Base-by-base conservation (phyloP, 139 green algal genomes). In the Closterium sp. region DNA sequence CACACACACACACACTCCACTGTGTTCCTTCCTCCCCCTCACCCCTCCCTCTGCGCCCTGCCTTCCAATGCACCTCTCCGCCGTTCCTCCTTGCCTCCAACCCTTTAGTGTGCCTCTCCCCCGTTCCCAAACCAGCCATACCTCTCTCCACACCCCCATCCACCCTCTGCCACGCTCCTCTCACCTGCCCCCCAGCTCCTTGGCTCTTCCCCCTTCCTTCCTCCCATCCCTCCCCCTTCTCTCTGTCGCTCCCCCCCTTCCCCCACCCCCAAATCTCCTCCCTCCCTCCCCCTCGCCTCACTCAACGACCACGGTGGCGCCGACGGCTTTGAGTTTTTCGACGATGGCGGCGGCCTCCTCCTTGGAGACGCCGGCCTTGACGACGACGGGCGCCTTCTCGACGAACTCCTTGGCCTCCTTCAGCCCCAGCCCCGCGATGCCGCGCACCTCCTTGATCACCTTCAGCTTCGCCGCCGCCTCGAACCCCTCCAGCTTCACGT, bases 351-450 rank as follows among this genome's bases (percentile, higher is more conserved):
- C 98, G 4, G 98, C 98, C 33, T 99, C 97, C 84, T 97, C 98
- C 95, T 99, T 99, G 55, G 95, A 97, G 28, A 99, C 64, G 10
- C 95, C 96, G 23, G 95, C 93, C 95, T 99, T 99, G 23, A 99
- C 91, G 25, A 99, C 91, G 0, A 98, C 94, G 3, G 98, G 98
- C 12, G 97, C 94, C 55, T 97, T 97, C 95, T 99, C 98, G 21
- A 99, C 97, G 94, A 99, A 94, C 83, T 99, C 98, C 95, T 99
- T 99, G 1, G 98, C 97, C 91, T 99, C 98, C 95, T 99, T 99
- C 23, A 99, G 92, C 23, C 98, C 98, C 34, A 99, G 94, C 84
- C 95, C 97, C 1, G 98, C 99, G 84, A 98, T 94, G 0, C 94
- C 96, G 7, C 98, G 95, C 34, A 99, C 95, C 92, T 99, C 98